phyloP scores from a whole-genome alignment of 23 red algal genomes.

The Gracilaria caudata region DNA sequence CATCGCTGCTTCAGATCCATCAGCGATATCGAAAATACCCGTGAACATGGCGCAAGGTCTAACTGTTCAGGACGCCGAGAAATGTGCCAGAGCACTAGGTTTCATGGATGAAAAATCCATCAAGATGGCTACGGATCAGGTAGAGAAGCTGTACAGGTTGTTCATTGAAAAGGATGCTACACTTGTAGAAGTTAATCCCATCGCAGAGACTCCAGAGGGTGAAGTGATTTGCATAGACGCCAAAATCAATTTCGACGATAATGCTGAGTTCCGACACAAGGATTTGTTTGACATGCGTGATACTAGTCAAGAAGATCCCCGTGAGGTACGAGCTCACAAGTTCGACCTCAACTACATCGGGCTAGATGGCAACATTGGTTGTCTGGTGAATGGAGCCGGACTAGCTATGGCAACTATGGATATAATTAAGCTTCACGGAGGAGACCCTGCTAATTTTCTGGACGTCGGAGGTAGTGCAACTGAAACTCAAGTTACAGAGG shows the following conservation, averaged over 20 bases:
- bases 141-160: conserved; percentile 77
- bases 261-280: conserved; percentile 91
- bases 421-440: conserved; percentile 98
- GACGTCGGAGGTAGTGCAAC: conserved; percentile 97
- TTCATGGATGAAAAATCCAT: conserved; percentile 42
- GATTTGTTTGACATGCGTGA: conserved; percentile 92
- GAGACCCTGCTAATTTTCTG: conserved; percentile 97
- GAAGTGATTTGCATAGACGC: conserved; percentile 95
- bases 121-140: conserved; percentile 64
- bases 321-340: conserved; percentile 84
- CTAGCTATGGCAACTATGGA: conserved; percentile 99
- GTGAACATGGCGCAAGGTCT: conserved; percentile 72
- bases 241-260: conserved; percentile 99
- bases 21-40: conserved; percentile 82
- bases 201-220: conserved; percentile 82
- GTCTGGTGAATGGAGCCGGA: conserved; percentile 95
- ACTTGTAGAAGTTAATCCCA: conserved; percentile 92
- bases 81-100: conserved; percentile 67
- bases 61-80: conserved; percentile 50
- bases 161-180: conserved; percentile 94
- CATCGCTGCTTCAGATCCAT: conserved; percentile 87
- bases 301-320: conserved; percentile 92
- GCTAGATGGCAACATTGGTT: conserved; percentile 98
- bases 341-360: conserved; percentile 97
- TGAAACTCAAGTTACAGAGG: conserved; percentile 94